Conservation (phyloP, 2,329 filamentous ascomycete genomes). For the Aspergillus calidoustus region DNA sequence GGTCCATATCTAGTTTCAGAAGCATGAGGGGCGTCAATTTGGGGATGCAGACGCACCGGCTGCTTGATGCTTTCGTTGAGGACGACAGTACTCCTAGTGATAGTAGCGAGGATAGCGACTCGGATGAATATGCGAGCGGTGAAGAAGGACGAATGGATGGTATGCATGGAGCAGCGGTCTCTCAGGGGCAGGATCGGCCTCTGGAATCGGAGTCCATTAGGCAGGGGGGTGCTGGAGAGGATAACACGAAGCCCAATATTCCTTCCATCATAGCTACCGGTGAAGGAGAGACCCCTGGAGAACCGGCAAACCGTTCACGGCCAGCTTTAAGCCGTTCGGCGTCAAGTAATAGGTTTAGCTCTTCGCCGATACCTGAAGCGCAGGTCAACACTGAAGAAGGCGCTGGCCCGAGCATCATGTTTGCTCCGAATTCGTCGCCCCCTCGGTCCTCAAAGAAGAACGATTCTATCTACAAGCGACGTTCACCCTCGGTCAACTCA, state of each 20-base stretch:
- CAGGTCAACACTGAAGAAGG: constrained; percentile 68
- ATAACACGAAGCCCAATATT: constrained; percentile 17
- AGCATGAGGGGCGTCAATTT: constrained; percentile 65
- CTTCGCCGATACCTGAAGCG: constrained; percentile 72
- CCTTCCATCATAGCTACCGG: constrained; percentile 33
- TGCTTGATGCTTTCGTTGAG: constrained; percentile 66
- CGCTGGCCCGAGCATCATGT: constrained; percentile 74
- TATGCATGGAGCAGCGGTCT: constrained; percentile 11
- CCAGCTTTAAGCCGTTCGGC: constrained; percentile 35
- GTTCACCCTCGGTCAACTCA: constrained; percentile 27
- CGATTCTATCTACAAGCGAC: constrained; percentile 46
- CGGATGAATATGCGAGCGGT: constrained; percentile 47
- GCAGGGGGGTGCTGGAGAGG: constrained; percentile 11
- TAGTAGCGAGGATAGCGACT: constrained; percentile 46
- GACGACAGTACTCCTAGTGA: constrained; percentile 54
- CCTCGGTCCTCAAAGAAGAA: constrained; percentile 33
- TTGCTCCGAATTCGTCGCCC: constrained; percentile 57
- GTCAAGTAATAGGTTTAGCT: constrained; percentile 63
- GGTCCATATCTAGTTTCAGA: constrained; percentile 52
- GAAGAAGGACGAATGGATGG: constrained; percentile 36
- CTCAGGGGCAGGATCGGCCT: background rate
- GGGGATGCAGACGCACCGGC: constrained; percentile 75
- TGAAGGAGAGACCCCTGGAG: constrained; percentile 30
- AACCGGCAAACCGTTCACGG: constrained; percentile 24
- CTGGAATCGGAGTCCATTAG: background rate